These are phyloP conservation scores for Lachnellula cervina DNA, from an alignment of 2,329 filamentous ascomycete genomes.

Conservation along the genomic window DNA sequence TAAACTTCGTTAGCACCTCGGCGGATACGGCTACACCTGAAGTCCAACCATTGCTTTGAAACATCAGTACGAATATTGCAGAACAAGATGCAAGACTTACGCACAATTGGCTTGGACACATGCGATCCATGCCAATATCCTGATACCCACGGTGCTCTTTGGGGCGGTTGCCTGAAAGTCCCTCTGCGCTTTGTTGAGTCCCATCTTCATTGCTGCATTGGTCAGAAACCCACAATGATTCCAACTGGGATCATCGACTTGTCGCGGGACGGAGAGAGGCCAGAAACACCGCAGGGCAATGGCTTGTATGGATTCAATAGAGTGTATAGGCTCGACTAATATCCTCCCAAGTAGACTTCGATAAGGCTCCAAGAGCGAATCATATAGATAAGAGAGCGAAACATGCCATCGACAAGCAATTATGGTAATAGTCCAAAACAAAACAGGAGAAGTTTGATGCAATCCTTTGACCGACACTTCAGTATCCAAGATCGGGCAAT, in stretches of 20 bases:
- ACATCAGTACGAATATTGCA: background rate
- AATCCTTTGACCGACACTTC: constrained; percentile 1
- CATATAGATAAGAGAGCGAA: background rate
- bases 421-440: constrained; percentile 17
- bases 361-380: constrained; percentile 3
- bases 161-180: background rate
- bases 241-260: constrained; percentile 13
- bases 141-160: background rate
- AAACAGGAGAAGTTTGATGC: constrained; percentile 1
- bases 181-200: constrained; percentile 4
- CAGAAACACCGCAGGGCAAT: constrained; percentile 22
- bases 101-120: constrained; percentile 4
- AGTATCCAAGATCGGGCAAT: constrained; percentile 12
- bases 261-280: constrained; percentile 19
- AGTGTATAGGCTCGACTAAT: constrained; percentile 1
- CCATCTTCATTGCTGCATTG: constrained; percentile 9
- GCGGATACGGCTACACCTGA: background rate
- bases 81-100: background rate
- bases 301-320: constrained; percentile 14
- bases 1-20: background rate
- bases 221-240: constrained; percentile 14
- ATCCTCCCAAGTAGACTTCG: constrained; percentile 6
- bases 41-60: background rate
- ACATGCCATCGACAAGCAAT: constrained; percentile 10
- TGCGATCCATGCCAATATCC: constrained; percentile 5